phyloP scores from a whole-genome alignment of 441 rosid species.

The Syzygium malaccense region DNA sequence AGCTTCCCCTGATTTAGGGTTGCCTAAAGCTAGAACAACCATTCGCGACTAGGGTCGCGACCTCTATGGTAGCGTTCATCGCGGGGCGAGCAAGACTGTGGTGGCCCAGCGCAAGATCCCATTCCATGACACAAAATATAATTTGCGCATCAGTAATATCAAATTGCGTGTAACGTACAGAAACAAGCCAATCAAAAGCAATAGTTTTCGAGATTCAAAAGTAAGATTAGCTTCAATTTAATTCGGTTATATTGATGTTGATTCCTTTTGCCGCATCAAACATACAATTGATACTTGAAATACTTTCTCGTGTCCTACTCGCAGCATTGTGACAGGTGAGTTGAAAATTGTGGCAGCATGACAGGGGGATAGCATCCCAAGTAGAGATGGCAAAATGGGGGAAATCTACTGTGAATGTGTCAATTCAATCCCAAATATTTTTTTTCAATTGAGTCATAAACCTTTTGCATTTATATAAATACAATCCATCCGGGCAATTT shows the following conservation, averaged over 20 bases:
- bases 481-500: too few relatives aligned
- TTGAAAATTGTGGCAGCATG: neutral
- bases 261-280: neutral
- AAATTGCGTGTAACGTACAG: neutral
- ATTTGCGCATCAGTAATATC: neutral
- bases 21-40: neutral
- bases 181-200: neutral
- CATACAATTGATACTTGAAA: neutral
- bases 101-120: neutral
- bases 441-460: too few relatives aligned
- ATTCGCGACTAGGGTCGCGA: neutral
- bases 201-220: neutral
- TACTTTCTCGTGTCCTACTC: neutral
- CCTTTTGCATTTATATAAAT: too few relatives aligned
- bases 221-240: neutral
- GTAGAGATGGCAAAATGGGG: neutral
- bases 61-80: neutral
- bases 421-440: too few relatives aligned
- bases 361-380: neutral
- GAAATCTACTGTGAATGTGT: too few relatives aligned
- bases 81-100: neutral
- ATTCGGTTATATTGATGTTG: neutral
- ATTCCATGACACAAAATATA: neutral
- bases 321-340: neutral
- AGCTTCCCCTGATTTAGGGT: neutral